Evolutionary conservation across 2,329 filamentous ascomycete genomes (phyloP), one percentile per base, ranked within the genome.

Genomic region (Microdochium nivale): DNA sequence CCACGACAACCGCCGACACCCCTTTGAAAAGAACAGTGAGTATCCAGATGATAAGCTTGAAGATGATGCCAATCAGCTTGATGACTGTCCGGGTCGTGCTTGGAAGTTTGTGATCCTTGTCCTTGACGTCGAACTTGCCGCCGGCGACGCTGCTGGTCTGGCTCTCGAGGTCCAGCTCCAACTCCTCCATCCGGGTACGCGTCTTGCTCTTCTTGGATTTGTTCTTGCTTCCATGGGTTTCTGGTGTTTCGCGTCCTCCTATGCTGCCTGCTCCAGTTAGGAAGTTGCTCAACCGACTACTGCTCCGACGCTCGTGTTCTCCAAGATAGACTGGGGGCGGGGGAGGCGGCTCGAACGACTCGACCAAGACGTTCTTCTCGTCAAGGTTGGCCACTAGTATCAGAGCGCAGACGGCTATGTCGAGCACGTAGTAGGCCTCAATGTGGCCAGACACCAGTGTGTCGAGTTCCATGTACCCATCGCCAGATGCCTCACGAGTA

Each of bases 131-230:
- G 56, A 69, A 61, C 59, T 74, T 65, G 60, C 76, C 68, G 49
- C 76, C 68, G 49, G 66, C 65, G 16, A 73, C 59, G 56, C 73
- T 77, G 50, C 71, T 74, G 7, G 71, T 69, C 65, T 85, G 82
- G 61, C 81, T 85, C 66, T 84, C 82, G 4, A 86, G 63, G 57
- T 86, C 82, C 35, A 84, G 67, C 63, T 80, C 82, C 52, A 84
- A 78, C 58, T 78, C 74, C 57, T 83, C 78, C 61, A 79, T 72
- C 56, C 71, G 73, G 33, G 64, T 64, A 51, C 65, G 63, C 58
- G 65, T 67, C 46, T 52, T 53, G 55, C 60, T 61, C 53, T 62
- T 62, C 32, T 64, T 54, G 55, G 47, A 47, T 48, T 25, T 56
- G 50, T 60, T 64, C 50, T 63, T 66, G 21, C 49, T 13, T 56